Evolutionary conservation across 208 protist species (phyloP).

Genomic region (Trypanosoma avium): DNA sequence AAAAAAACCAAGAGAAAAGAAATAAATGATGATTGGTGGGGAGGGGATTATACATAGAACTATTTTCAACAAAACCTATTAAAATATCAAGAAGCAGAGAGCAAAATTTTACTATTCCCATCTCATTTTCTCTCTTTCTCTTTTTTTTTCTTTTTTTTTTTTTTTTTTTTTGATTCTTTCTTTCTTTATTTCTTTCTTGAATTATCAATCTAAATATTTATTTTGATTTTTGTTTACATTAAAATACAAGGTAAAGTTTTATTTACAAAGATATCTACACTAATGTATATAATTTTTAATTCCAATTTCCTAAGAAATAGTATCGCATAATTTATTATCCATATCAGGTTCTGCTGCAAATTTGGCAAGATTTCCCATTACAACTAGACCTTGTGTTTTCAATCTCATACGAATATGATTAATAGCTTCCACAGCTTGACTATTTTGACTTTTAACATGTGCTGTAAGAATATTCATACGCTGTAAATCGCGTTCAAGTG

Average conservation of each 20-base stretch:
- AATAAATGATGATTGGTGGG: too few relatives aligned
- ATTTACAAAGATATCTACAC: background rate
- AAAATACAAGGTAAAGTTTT: background rate
- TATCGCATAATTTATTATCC: background rate
- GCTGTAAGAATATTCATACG: constrained; percentile 43
- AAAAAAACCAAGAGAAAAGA: constrained; percentile 11
- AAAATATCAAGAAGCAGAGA: too few relatives aligned
- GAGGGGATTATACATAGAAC: too few relatives aligned
- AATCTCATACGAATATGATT: constrained; percentile 53
- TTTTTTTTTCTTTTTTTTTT: constrained; percentile 3
- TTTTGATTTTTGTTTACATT: background rate
- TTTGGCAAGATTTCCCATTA: constrained; percentile 47
- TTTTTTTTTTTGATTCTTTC: background rate
- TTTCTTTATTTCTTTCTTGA: background rate
- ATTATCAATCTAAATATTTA: constrained; percentile 7
- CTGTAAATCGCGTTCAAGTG: constrained; percentile 54
- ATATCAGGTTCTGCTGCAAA: background rate
- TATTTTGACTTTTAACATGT: constrained; percentile 60
- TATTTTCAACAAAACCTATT: too few relatives aligned
- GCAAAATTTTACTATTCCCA: background rate
- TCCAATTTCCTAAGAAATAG: background rate
- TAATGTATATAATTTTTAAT: background rate
- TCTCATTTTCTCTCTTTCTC: background rate
- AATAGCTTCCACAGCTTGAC: constrained; percentile 46
- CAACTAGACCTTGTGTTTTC: constrained; percentile 43